Evolutionary conservation across 2,329 filamentous ascomycete species (phyloP).

Genomic region (Plenodomus biglobosus): DNA sequence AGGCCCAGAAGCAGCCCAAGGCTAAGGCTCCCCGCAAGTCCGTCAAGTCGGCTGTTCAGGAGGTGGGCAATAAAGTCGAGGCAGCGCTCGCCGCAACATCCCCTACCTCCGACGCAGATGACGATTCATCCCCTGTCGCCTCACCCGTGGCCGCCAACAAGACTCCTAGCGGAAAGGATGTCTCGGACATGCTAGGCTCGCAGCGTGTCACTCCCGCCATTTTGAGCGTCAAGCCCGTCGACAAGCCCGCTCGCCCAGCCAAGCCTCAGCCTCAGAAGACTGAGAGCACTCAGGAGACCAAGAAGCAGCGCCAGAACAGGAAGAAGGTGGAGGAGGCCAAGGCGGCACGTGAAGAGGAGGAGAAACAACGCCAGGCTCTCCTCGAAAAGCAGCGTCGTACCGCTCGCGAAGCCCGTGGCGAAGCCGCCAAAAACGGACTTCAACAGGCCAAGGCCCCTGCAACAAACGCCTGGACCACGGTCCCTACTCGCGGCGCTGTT

Average conservation of each 20-base stretch:
- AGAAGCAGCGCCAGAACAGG: conserved; percentile 94
- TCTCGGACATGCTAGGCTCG: conserved; percentile 91
- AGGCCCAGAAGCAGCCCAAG: conserved; percentile 33
- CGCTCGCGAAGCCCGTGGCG: conserved; percentile 79
- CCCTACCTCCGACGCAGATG: conserved; percentile 73
- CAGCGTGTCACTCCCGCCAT: conserved; percentile 68
- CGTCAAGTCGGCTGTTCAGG: conserved; percentile 39
- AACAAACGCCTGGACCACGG: conserved; percentile 58
- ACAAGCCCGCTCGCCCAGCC: conserved; percentile 58
- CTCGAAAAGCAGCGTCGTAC: conserved; percentile 81
- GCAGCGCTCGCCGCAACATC: conserved; percentile 49
- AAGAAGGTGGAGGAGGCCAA: conserved; percentile 84
- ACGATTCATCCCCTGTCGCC: conserved; percentile 71
- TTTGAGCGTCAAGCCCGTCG: conserved; percentile 73
- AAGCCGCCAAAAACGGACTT: conserved; percentile 77
- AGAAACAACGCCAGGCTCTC: conserved; percentile 73
- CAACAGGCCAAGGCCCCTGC: conserved; percentile 51
- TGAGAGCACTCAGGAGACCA: conserved; percentile 65
- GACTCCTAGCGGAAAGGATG: conserved; percentile 64
- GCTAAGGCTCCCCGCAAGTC: conserved; percentile 39
- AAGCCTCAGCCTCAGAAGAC: conserved; percentile 64
- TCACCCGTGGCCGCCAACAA: conserved; percentile 60
- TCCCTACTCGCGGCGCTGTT: conserved; percentile 25
- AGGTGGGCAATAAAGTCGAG: conserved; percentile 37
- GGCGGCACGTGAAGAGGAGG: conserved; percentile 71